Percentiles rank a stretch among this genome's conserved stretches.
Conservation (phyloP, 2,329 filamentous ascomycete species). For the Escovopsis weberi region DNA sequence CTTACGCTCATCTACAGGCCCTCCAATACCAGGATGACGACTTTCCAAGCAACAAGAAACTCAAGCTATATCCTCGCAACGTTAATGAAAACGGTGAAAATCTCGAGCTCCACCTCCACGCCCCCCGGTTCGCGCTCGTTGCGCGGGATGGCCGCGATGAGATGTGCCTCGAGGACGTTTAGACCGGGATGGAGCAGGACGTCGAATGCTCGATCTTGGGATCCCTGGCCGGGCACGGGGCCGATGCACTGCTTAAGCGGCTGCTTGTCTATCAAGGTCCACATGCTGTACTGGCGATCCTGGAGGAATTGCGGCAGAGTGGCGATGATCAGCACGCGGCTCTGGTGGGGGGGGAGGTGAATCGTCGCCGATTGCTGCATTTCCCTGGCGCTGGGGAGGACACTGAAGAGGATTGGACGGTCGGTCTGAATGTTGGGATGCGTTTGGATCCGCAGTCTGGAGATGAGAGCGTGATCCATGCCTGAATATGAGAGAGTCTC, state of each 20-base stretch:
- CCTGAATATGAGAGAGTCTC: conserved; percentile 18
- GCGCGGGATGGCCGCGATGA: conserved; percentile 55
- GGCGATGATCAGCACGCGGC: conserved; percentile 56
- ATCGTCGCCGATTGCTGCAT: conserved; percentile 60
- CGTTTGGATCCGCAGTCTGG: conserved; percentile 49
- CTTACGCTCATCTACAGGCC: too few relatives aligned
- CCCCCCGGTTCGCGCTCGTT: conserved; percentile 42
- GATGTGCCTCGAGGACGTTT: conserved; percentile 65
- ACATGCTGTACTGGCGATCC: conserved; percentile 59
- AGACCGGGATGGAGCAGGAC: conserved; percentile 54
- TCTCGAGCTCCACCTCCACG: conserved; percentile 61
- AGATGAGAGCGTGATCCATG: conserved; percentile 48
- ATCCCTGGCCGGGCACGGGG: conserved; percentile 41
- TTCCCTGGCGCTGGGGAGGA: conserved; percentile 50
- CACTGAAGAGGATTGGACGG: conserved; percentile 45
- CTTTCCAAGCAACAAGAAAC: not conserved
- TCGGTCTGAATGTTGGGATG: conserved; percentile 51
- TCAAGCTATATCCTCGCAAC: conserved; percentile 29
- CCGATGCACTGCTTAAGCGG: conserved; percentile 34
- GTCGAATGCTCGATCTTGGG: conserved; percentile 58
- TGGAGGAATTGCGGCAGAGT: conserved; percentile 48
- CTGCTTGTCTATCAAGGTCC: conserved; percentile 55
- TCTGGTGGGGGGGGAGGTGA: conserved; percentile 51
- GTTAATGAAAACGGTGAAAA: conserved; percentile 61
- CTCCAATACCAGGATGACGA: not conserved